Percentiles rank a stretch among this genome's conserved stretches.
Conservation (phyloP, 2,329 filamentous ascomycete species). For the Nannizziopsis barbatae region DNA sequence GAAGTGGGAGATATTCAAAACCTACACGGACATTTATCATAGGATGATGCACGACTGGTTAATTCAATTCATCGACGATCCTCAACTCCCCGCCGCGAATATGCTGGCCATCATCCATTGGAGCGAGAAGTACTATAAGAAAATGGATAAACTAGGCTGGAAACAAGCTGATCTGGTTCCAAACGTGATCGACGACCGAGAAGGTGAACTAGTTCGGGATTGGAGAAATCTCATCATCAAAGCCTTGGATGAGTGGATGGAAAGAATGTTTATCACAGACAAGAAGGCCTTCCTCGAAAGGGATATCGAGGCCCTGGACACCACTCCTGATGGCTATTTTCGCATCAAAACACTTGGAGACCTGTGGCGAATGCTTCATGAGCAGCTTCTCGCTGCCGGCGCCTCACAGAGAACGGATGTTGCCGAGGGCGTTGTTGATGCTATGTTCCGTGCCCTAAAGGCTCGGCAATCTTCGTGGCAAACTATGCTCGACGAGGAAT, state of each 20-base stretch:
- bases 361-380: conserved; percentile 93
- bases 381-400: conserved; percentile 76
- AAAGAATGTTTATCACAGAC: conserved; percentile 77
- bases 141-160: conserved; percentile 85
- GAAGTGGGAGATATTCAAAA: conserved; percentile 91
- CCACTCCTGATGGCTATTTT: conserved; percentile 80
- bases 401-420: conserved; percentile 81
- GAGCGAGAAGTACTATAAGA: conserved; percentile 90
- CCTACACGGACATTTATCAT: conserved; percentile 85
- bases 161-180: conserved; percentile 63
- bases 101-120: conserved; percentile 88
- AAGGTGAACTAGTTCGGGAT: conserved; percentile 79
- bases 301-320: conserved; percentile 68
- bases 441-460: conserved; percentile 84
- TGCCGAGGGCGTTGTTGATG: conserved; percentile 86
- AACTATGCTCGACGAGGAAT: conserved; percentile 76
- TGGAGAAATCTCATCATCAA: conserved; percentile 93
- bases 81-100: conserved; percentile 71
- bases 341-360: conserved; percentile 84
- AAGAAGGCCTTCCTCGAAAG: conserved; percentile 68
- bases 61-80: conserved; percentile 68
- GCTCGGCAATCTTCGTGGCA: conserved; percentile 77
- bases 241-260: conserved; percentile 95
- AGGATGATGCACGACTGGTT: conserved; percentile 91
- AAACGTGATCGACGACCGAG: conserved; percentile 81